Base-by-base conservation (phyloP, 148 eudicot species). In the Linanthus parryae region DNA sequence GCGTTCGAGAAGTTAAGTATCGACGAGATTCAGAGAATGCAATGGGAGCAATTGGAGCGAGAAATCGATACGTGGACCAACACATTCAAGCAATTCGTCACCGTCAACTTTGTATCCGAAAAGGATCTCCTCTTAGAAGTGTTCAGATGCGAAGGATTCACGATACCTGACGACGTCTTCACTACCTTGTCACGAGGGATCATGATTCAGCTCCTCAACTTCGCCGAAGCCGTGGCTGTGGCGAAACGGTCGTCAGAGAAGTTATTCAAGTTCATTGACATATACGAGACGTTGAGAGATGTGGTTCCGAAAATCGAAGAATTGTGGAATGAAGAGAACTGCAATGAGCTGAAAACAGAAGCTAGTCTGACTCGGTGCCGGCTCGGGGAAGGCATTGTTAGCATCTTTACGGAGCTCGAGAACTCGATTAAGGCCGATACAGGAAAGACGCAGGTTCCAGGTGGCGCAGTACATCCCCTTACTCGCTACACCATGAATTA, bases 401-500 rank as follows among this genome's bases (percentile, higher is more conserved):
- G 53, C 23, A 84, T 83, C 37, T 83, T 91, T 38, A 62, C 66
- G 30, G 94, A 79, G 25, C 66, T 91, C 0, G 95, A 84, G 26
- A 81, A 58, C 52, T 77, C 94, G 0, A 91, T 91, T 55, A 83
- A 84, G 66, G 52, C 69, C 2, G 94, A 91, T 10, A 59, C 55
- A 1, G 69, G 67, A 1, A 86, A 77, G 66, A 84, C 80, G 1
- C 77, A 81, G 2, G 95, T 81, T 8, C 83, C 95, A 0, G 82
- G 78, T 9, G 95, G 98, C 0, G 95, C 94, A 0, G 95, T 91
- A 30, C 98, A 91, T 54, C 94, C 98, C 0, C 29, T 83, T 20
- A 86, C 95, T 40, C 73, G 82, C 37, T 86, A 81, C 85, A 74
- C 73, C 25, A 71, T 91, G 85, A 84, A 91, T 62, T 91, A 91